A percentile compares a stretch with the other conserved stretches of the same genome.
These are phyloP conservation scores for Lentinula edodes DNA, from an alignment of 768 basidiomycete species.

Conservation along the genomic window DNA sequence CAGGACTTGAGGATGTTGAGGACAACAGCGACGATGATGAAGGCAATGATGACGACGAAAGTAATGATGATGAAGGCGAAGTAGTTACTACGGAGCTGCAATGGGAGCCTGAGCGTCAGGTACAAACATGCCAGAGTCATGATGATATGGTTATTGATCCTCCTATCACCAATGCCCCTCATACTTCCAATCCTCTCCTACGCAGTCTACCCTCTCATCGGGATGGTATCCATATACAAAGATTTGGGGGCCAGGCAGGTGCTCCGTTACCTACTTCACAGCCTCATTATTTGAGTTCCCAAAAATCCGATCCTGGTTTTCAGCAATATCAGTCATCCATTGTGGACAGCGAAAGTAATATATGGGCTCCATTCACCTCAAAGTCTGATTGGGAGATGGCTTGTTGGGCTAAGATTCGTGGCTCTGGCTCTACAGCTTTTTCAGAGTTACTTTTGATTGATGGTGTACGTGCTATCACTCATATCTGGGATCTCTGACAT, in stretches of 20 bases:
- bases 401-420: conserved; percentile 22
- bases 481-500: not conserved
- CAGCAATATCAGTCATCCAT: not conserved
- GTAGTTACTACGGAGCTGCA: not conserved
- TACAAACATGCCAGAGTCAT: not conserved
- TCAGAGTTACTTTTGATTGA: conserved; percentile 21
- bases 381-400: conserved; percentile 10
- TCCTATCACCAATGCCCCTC: not conserved
- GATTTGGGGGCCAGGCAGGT: not conserved
- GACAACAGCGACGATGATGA: not conserved
- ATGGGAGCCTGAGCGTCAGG: not conserved
- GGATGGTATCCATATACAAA: not conserved
- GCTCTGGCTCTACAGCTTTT: conserved; percentile 11
- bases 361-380: conserved; percentile 11
- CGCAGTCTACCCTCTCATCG: not conserved
- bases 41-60: not conserved
- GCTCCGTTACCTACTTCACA: not conserved
- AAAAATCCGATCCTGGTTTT: not conserved
- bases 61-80: not conserved
- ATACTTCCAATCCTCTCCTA: not conserved
- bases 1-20: not conserved
- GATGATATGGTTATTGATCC: not conserved
- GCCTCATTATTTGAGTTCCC: not conserved
- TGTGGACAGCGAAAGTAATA: not conserved
- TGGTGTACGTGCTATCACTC: conserved; percentile 21